These are phyloP conservation scores for Ophiostoma sp. DNA, from an alignment of 2,329 filamentous ascomycete genomes.

Conservation along the genomic window DNA sequence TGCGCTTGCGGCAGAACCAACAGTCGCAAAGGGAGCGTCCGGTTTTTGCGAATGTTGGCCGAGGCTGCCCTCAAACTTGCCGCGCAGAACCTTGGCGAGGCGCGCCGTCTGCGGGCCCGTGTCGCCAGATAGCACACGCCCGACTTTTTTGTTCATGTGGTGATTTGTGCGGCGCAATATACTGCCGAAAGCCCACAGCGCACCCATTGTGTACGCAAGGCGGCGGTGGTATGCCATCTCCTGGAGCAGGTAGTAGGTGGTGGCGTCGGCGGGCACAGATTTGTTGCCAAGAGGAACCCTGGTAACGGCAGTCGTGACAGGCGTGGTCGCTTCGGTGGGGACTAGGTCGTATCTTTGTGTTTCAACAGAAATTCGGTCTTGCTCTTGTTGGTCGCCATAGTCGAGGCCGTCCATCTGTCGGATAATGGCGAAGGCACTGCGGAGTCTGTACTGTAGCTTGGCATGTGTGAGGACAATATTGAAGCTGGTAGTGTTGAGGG, in stretches of 20 bases:
- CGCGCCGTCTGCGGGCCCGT: not conserved
- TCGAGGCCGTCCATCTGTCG: slow-evolving; percentile 31
- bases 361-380: not conserved
- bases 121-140: slow-evolving; percentile 19
- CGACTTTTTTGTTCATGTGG: slow-evolving; percentile 35
- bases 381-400: not conserved
- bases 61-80: not conserved
- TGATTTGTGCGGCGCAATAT: slow-evolving; percentile 33
- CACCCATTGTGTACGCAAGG: slow-evolving; percentile 37
- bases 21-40: not conserved
- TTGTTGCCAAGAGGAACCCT: not conserved
- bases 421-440: slow-evolving; percentile 32
- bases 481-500: slow-evolving; percentile 39
- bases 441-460: slow-evolving; percentile 31
- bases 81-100: not conserved
- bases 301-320: too few species aligned
- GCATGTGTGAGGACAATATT: slow-evolving; percentile 39
- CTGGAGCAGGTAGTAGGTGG: slow-evolving; percentile 44
- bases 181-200: slow-evolving; percentile 40
- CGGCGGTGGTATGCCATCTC: slow-evolving; percentile 39
- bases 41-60: not conserved
- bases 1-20: slow-evolving; percentile 15
- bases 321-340: not conserved
- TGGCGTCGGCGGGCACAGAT: slow-evolving; percentile 32
- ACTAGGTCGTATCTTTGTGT: not conserved